Evolutionary conservation across 2,329 filamentous ascomycete species (phyloP).

Genomic region (Dactylellina sp.): DNA sequence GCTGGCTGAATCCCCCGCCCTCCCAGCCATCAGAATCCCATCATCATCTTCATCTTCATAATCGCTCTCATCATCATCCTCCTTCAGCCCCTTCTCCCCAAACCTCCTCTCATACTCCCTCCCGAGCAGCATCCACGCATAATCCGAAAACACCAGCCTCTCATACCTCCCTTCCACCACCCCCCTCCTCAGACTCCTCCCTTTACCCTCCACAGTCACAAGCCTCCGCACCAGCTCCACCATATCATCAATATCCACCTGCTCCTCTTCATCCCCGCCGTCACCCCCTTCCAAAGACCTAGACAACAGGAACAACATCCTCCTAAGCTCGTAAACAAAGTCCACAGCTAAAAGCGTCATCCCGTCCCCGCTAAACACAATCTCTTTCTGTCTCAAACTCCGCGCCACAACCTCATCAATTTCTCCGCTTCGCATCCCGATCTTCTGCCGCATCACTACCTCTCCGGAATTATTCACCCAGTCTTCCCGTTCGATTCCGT

Average conservation of each 20-base stretch:
- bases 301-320: constrained; percentile 65
- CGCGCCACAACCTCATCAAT: constrained; percentile 68
- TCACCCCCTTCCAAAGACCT: constrained; percentile 25
- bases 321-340: constrained; percentile 74
- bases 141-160: constrained; percentile 51
- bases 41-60: constrained; percentile 18
- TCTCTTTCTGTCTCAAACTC: constrained; percentile 72
- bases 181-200: constrained; percentile 41
- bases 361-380: constrained; percentile 72
- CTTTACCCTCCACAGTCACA: constrained; percentile 50
- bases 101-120: constrained; percentile 51
- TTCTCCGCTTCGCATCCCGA: constrained; percentile 35
- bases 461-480: constrained; percentile 50
- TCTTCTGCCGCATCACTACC: constrained; percentile 19
- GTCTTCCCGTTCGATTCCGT: constrained; percentile 41
- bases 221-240: constrained; percentile 51
- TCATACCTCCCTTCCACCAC: constrained; percentile 42
- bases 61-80: constrained; percentile 26
- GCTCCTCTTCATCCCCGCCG: constrained; percentile 7
- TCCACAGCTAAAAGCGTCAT: constrained; percentile 73
- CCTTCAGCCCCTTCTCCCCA: constrained; percentile 53
- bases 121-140: constrained; percentile 42
- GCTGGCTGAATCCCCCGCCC: constrained; percentile 10
- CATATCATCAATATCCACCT: constrained; percentile 49
- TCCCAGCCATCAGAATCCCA: background rate